Percentiles rank a stretch among this genome's conserved stretches.
phyloP scores from a whole-genome alignment of 169 alveolate genomes.

The Blepharisma undulans region DNA sequence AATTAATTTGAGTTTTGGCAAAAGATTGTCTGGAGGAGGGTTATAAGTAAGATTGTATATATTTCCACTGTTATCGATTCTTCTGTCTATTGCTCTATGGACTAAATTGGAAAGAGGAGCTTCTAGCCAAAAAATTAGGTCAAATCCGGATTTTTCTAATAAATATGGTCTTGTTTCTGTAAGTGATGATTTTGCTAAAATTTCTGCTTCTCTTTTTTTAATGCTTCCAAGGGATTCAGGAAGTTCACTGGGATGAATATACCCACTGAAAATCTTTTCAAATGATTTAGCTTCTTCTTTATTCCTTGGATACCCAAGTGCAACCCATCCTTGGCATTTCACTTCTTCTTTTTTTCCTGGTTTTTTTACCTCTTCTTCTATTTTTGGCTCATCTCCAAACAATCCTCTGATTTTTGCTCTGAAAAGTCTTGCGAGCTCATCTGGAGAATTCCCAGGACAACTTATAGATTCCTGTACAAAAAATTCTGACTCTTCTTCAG shows the following conservation, averaged over 20 bases:
- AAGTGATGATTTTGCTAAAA: constrained; percentile 4
- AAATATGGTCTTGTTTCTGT: not conserved
- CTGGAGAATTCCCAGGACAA: not conserved
- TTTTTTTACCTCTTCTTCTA: constrained; percentile 38
- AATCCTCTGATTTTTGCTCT: constrained; percentile 32
- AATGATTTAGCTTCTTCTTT: constrained; percentile 8
- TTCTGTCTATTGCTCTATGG: constrained; percentile 32
- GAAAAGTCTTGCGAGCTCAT: constrained; percentile 22
- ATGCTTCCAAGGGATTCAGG: not conserved
- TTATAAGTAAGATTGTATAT: constrained; percentile 27
- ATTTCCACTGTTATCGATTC: constrained; percentile 34
- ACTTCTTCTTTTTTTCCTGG: constrained; percentile 31
- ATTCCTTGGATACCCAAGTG: constrained; percentile 20
- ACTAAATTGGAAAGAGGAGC: constrained; percentile 7
- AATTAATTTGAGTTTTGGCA: not conserved
- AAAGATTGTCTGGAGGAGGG: constrained; percentile 44
- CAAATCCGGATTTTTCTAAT: constrained; percentile 25
- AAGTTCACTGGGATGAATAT: not conserved
- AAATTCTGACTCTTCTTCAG: constrained; percentile 30
- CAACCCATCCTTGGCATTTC: constrained; percentile 37
- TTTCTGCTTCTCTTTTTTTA: constrained; percentile 1
- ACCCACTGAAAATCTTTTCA: constrained; percentile 23
- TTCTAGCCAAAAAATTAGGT: not conserved
- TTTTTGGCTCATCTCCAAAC: constrained; percentile 39
- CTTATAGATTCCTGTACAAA: constrained; percentile 2